A percentile compares a stretch with the other conserved stretches of the same genome.
Evolutionary conservation across 1,284 basidiomycete species (phyloP).

Genomic region (Tetrapyrgos nigripes): DNA sequence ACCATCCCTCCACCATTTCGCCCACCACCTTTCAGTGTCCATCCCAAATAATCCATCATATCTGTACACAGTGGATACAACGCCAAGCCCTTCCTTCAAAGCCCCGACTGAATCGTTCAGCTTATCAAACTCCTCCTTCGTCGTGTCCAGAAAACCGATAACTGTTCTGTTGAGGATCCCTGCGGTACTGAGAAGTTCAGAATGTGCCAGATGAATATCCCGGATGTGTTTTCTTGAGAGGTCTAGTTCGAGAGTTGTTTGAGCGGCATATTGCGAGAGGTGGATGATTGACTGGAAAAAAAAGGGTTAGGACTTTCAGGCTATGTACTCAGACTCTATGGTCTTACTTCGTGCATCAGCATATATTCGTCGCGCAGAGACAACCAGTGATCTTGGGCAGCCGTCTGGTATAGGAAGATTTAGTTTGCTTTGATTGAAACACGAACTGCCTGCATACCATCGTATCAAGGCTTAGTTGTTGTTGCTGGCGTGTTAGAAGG

Average conservation of each 20-base stretch:
- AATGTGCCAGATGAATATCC: conserved; percentile 7
- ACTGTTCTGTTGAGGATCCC: neutral
- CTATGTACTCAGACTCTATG: too few species aligned
- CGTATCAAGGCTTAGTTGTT: conserved; percentile 2
- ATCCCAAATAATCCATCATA: neutral
- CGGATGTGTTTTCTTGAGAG: neutral
- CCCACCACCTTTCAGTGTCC: neutral
- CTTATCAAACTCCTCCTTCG: conserved; percentile 3
- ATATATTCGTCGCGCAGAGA: conserved; percentile 9
- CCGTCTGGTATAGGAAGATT: neutral
- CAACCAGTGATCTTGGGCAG: conserved; percentile 11
- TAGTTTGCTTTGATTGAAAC: neutral
- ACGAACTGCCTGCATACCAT: neutral
- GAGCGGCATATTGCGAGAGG: conserved; percentile 2
- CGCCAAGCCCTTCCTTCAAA: neutral
- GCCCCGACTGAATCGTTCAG: neutral
- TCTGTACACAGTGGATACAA: neutral
- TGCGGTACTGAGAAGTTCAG: neutral
- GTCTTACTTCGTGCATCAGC: conserved; percentile 12
- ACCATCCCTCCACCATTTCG: conserved; percentile 9
- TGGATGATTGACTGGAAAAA: conserved; percentile 10
- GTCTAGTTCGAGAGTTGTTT: neutral
- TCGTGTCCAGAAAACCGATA: neutral
- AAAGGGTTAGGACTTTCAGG: too few species aligned
- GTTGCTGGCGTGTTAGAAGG: neutral